Base-by-base conservation (phyloP, 768 basidiomycete species). In the Kwoniella dejecticola region DNA sequence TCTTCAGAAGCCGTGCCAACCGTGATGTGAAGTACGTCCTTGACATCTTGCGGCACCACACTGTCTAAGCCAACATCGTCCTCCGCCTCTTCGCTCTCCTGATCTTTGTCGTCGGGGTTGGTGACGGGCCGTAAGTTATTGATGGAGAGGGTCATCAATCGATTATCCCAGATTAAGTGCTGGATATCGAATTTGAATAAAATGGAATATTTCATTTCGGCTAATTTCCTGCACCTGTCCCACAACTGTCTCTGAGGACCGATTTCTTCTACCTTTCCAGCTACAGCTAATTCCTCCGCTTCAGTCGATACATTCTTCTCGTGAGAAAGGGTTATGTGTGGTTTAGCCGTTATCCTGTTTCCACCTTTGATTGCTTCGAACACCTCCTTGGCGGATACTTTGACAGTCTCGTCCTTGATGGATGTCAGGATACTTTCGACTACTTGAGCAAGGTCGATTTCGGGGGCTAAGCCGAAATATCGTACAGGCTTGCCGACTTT, bases 271-370 rank as follows among this genome's bases (percentile, higher is more conserved):
- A 5, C 36, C 38, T 57, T 52, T 27, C 54, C 54, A 0, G 49
- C 44, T 0, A 48, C 57, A n/a, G 24, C 36, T 5, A 65, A 41
- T 27, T 26, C 42, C 17, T 66, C 66, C 26, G 69, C 72, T 64
- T 80, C 79, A 2, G 30, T 74, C 0, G 44, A 52, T 2, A 78
- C 77, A n/a, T 52, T 71, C 21, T 86, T 86, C 64, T 77, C 75
- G 78, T 99, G 96, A 29, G 88, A 87, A 61, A 98, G 81, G 1
- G 95, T 98, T 57, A 96, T 82, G 79, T 98, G 96, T 1, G 94
- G 91, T 3, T 83, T 79, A 40, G 76, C 66, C 15, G 84, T 74
- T 13, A 95, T 77, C 24, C 89, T 82, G 4, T 80, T 71, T 0
- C 77, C 77, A 8, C 50, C 41, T 57, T 82, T 80, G 29, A 94